Base-by-base conservation (phyloP, 768 basidiomycete genomes). In the Suillus variegatus region DNA sequence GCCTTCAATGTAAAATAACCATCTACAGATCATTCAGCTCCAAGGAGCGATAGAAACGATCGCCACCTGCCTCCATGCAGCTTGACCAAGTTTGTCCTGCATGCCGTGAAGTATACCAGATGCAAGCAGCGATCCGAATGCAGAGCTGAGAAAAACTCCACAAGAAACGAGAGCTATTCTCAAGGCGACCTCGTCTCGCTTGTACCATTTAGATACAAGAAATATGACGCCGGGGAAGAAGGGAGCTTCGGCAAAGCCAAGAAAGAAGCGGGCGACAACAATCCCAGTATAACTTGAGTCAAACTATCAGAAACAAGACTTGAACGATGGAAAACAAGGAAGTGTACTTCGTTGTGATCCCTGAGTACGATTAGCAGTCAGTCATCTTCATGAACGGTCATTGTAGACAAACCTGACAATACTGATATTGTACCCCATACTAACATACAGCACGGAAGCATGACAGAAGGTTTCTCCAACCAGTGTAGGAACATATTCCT, bases 41-140 rank as follows among this genome's bases (percentile, higher is more conserved):
- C 47, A 25, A 43, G 22, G 28, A 41, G 36, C 28, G 22, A 32
- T 32, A n/a, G 41, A 20, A 20, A 58, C 4, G 46, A 10, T 64
- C 18, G 58, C 32, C 10, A 44, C 77, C 75, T 73, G 80, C 67
- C 75, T 67, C 82, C 82, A 84, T 0, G 78, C 81, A 2, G 76
- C 70, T 40, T 77, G 66, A 1, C 82, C 82, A 16, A 75, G 74
- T 28, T 69, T 74, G 25, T 78, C 79, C 47, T 82, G 76, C 78
- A 85, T 81, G 4, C 73, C 73, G 28, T 70, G 68, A 28, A 84
- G 76, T 47, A 83, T 80, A 16, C 78, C 82, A 44, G 82, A 78
- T 14, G 82, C 80, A 36, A 85, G 73, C 32, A 84, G 69, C 4
- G 81, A 77, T 0, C 82, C 81, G 65, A 82, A 82, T 3, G 82